These are phyloP conservation scores for Furcasterigmium furcatum DNA, from an alignment of 2,329 filamentous ascomycete species.

Conservation along the genomic window DNA sequence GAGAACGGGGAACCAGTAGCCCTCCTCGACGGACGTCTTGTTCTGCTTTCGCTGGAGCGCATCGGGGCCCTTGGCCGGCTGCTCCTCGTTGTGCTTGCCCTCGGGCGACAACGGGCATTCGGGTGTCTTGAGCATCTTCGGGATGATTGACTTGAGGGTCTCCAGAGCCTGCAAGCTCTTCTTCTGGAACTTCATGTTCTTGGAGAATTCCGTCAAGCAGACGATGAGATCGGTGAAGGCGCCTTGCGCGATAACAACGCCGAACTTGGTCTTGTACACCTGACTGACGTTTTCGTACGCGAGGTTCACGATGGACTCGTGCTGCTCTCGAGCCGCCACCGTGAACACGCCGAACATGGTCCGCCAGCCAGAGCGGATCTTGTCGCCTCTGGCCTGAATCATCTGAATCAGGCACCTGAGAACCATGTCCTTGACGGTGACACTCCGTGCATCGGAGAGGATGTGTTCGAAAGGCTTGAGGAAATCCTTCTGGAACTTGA, in stretches of 20 bases:
- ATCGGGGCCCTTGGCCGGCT: slow-evolving; percentile 37
- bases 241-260: slow-evolving; percentile 92
- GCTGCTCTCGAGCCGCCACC: slow-evolving; percentile 86
- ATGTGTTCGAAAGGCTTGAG: slow-evolving; percentile 98
- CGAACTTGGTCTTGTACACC: slow-evolving; percentile 93
- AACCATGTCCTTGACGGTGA: slow-evolving; percentile 96
- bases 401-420: slow-evolving; percentile 96
- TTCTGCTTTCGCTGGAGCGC: slow-evolving; percentile 54
- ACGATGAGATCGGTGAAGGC: slow-evolving; percentile 96
- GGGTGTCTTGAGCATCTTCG: slow-evolving; percentile 91
- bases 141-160: slow-evolving; percentile 87
- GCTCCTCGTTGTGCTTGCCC: slow-evolving; percentile 26
- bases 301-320: slow-evolving; percentile 93
- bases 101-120: slow-evolving; percentile 84
- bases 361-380: slow-evolving; percentile 96
- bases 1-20: slow-evolving; percentile 97
- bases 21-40: slow-evolving; percentile 88
- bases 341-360: slow-evolving; percentile 99
- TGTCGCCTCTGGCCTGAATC: slow-evolving; percentile 95
- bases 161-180: slow-evolving; percentile 97
- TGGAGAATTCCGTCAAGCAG: slow-evolving; percentile 96
- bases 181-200: slow-evolving; percentile 98
- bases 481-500: slow-evolving; percentile 99
- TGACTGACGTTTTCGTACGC: slow-evolving; percentile 96
- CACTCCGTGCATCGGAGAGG: slow-evolving; percentile 85